Conservation (phyloP, 2,329 filamentous ascomycete species). For the Nothopassalora personata region DNA sequence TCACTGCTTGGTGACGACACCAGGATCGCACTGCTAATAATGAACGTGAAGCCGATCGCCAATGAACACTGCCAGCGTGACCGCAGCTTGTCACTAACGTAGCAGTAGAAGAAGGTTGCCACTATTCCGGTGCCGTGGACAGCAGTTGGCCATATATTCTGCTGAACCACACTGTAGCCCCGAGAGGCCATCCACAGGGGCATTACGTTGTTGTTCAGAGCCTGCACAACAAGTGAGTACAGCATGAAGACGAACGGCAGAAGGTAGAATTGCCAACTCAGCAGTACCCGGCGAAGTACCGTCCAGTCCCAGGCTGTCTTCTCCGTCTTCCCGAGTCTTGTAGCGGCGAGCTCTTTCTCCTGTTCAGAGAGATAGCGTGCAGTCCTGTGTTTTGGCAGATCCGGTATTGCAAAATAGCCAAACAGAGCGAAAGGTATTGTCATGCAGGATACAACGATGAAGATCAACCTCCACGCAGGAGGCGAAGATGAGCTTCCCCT, state of each 20-base stretch:
- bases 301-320: slow-evolving; percentile 22
- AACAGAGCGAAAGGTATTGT: slow-evolving; percentile 41
- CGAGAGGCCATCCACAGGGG: slow-evolving; percentile 43
- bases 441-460: slow-evolving; percentile 41
- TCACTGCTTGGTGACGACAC: slow-evolving; percentile 33
- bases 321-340: slow-evolving; percentile 33
- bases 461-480: slow-evolving; percentile 42
- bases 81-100: slow-evolving; percentile 39
- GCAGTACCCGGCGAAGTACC: slow-evolving; percentile 32
- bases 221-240: slow-evolving; percentile 43
- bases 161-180: slow-evolving; percentile 40
- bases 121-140: slow-evolving; percentile 41
- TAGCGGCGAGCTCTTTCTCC: slow-evolving; percentile 36
- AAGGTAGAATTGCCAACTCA: slow-evolving; percentile 46
- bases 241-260: slow-evolving; percentile 45
- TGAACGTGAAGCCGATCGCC: slow-evolving; percentile 40
- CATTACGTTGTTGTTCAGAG: slow-evolving; percentile 43
- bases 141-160: slow-evolving; percentile 44
- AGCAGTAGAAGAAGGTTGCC: slow-evolving; percentile 39
- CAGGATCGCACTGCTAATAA: slow-evolving; percentile 38
- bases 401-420: slow-evolving; percentile 43
- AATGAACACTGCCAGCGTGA: slow-evolving; percentile 44
- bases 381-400: slow-evolving; percentile 38
- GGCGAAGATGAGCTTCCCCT: slow-evolving; percentile 33
- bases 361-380: slow-evolving; percentile 38